These are phyloP conservation scores for Candida tetrigidarum DNA, from an alignment of 1,139 yeast species.

Conservation along the genomic window DNA sequence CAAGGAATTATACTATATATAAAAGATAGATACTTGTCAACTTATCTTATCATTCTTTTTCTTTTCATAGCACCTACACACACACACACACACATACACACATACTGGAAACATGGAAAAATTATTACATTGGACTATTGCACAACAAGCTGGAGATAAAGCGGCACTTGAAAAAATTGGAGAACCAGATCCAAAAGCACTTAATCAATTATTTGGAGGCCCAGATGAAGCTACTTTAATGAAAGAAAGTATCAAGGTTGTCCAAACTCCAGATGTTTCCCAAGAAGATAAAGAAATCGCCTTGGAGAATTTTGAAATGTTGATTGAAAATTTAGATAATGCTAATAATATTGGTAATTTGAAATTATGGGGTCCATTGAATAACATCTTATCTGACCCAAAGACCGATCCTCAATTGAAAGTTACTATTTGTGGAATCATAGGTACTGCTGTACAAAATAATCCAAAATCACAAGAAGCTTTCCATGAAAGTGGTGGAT, in stretches of 20 bases:
- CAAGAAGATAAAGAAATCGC: constrained; percentile 73
- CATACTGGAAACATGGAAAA: constrained; percentile 68
- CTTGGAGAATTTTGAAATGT: constrained; percentile 90
- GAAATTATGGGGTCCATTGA: constrained; percentile 76
- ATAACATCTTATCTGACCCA: constrained; percentile 49
- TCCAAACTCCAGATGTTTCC: constrained; percentile 63
- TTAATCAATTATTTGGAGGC: constrained; percentile 78
- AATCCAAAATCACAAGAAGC: constrained; percentile 75
- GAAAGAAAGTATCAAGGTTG: constrained; percentile 72
- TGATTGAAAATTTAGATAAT: constrained; percentile 91
- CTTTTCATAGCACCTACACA: neutral
- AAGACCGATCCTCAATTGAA: constrained; percentile 50
- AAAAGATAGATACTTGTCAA: no score
- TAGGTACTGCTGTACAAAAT: constrained; percentile 94
- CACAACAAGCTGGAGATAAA: constrained; percentile 70
- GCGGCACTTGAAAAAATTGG: constrained; percentile 65
- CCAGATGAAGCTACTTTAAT: constrained; percentile 87
- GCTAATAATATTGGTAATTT: constrained; percentile 90
- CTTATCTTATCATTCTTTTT: no score
- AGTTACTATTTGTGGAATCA: constrained; percentile 67
- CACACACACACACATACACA: constrained; percentile 3
- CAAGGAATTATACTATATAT: no score
- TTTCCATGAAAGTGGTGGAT: constrained; percentile 56
- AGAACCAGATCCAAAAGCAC: constrained; percentile 73
- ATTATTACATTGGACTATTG: constrained; percentile 89